Percentiles rank a stretch among this genome's conserved stretches.
phyloP scores from a whole-genome alignment of 352 stramenopile genomes.

The Phytophthora niederhauseri region DNA sequence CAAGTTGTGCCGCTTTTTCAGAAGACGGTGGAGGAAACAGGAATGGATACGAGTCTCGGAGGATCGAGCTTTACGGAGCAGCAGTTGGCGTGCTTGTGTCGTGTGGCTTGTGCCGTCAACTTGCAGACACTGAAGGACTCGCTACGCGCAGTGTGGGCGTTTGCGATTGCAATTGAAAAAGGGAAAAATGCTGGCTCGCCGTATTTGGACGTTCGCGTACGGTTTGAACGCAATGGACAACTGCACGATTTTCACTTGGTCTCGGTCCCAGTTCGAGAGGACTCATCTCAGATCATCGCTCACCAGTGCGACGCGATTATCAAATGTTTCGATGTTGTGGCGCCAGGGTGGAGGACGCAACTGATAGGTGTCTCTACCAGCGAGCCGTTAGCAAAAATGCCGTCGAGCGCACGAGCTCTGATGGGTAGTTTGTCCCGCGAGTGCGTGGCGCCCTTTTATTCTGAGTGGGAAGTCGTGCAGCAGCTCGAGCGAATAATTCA shows the following conservation, averaged over 20 bases:
- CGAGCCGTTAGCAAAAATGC: conserved; percentile 21
- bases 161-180: conserved; percentile 28
- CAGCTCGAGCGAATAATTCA: conserved; percentile 33
- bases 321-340: conserved; percentile 36
- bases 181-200: conserved; percentile 25
- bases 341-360: conserved; percentile 26
- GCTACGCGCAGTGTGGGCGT: conserved; percentile 32
- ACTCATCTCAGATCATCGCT: conserved; percentile 21
- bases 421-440: conserved; percentile 20
- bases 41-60: conserved; percentile 25
- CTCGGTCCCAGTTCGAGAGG: conserved; percentile 32
- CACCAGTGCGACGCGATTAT: conserved; percentile 24
- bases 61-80: conserved; percentile 28
- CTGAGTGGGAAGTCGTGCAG: conserved; percentile 21
- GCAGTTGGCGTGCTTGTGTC: conserved; percentile 31
- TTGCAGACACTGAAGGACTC: conserved; percentile 37
- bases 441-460: conserved; percentile 25
- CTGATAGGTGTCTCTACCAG: conserved; percentile 29
- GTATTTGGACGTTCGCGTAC: conserved; percentile 33
- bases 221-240: conserved; percentile 29
- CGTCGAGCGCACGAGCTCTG: conserved; percentile 15
- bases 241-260: conserved; percentile 38
- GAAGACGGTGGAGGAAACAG: conserved; percentile 32
- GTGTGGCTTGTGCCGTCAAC: conserved; percentile 37
- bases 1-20: conserved; percentile 32